phyloP scores from a whole-genome alignment of 768 basidiomycete species.

The Phylloporus rhodoxanthus region DNA sequence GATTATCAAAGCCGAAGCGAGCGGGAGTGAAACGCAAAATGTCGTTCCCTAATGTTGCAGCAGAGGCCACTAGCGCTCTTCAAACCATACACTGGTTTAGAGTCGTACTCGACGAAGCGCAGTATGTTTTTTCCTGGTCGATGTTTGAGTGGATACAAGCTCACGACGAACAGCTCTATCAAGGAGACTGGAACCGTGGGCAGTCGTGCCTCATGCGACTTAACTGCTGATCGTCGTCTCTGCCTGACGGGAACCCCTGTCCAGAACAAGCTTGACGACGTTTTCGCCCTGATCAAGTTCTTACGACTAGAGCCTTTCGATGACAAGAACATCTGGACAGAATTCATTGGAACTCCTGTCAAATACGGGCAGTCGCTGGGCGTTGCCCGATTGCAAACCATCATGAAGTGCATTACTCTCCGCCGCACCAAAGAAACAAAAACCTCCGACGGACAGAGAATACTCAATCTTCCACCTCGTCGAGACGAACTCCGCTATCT shows the following conservation, averaged over 20 bases:
- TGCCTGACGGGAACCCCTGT: conserved; percentile 98
- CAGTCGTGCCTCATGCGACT: conserved; percentile 90
- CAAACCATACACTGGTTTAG: conserved; percentile 97
- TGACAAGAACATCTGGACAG: conserved; percentile 89
- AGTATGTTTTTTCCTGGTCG: conserved; percentile 57
- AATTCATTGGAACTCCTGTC: conserved; percentile 87
- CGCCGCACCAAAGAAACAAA: conserved; percentile 93
- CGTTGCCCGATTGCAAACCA: conserved; percentile 87
- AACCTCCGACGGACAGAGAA: conserved; percentile 71
- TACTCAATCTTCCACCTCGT: conserved; percentile 86
- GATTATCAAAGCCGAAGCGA: conserved; percentile 61
- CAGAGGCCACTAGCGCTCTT: conserved; percentile 66
- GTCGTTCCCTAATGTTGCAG: conserved; percentile 34
- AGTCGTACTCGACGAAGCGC: conserved; percentile 89
- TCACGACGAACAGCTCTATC: conserved; percentile 62
- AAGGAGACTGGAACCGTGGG: conserved; percentile 94
- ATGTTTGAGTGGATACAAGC: background rate
- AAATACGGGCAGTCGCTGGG: conserved; percentile 89
- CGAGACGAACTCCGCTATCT: conserved; percentile 82
- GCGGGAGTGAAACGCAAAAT: conserved; percentile 64
- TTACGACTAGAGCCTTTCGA: conserved; percentile 87
- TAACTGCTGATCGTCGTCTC: conserved; percentile 86
- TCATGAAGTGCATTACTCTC: conserved; percentile 95
- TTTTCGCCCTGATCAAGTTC: conserved; percentile 96
- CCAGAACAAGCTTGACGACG: conserved; percentile 98